Evolutionary conservation across 78 protist genomes (phyloP), one percentile per base, ranked within the genome.

Genomic region (Pigoraptor vietnamica): DNA sequence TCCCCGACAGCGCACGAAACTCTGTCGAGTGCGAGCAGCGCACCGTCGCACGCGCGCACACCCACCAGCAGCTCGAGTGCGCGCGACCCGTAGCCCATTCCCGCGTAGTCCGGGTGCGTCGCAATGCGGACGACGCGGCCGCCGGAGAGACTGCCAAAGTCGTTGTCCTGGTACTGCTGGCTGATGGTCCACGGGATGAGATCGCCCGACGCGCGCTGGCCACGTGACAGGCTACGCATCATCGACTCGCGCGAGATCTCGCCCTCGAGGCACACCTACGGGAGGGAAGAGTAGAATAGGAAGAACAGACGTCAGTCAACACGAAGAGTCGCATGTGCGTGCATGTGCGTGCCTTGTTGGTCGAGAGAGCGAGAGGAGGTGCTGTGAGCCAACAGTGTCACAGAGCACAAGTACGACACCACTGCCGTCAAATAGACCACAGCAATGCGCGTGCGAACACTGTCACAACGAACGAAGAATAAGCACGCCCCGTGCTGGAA

Each of bases 101-200:
- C 93, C 67, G 14, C 25, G 39, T 40, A 37, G 39, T 91, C 81
- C 2, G 99, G 99, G 55, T 97, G 98, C 2, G 98, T 96, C 38
- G 99, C 99, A 37, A 99, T 96, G 48, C 99, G 94, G 23, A 99
- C 99, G 19, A 99, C 94, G 24, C 99, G 95, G 21, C 96, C 98
- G 36, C 99, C 99, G 0, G 97, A 94, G 32, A 99, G 96, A 0
- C 93, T 0, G 79, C 98, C 98, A 91, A 99, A 99, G 40, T 96
- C 98, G 37, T 39, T 82, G 39, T 97, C 99, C 0, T 33, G 32
- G 48, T 91, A 40, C 93, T 97, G 99, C 94, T 97, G 98, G 23
- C 98, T 34, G 10, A 99, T 6, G 1, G 99, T 98, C 99, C 99
- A 99, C 24, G 99, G 99, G 39, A 99, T 99, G 24, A 99, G 79